Base-by-base conservation (phyloP, 2,329 filamentous ascomycete genomes). In the Exophiala spinifera region DNA sequence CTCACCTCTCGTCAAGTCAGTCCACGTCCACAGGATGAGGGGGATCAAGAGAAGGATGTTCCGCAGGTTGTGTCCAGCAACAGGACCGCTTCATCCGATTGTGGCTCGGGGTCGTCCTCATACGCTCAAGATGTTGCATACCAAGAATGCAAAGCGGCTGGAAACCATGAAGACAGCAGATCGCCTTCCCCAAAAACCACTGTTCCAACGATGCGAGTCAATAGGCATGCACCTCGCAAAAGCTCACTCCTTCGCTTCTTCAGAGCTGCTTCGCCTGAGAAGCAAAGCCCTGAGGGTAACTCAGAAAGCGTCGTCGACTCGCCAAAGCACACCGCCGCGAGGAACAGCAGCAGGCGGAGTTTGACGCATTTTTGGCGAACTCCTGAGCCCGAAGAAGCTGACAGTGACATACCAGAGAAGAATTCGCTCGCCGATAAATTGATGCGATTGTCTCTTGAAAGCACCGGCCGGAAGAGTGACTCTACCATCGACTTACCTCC, bases 171-270 rank as follows among this genome's bases (percentile, higher is more conserved):
- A 15, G 40, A 39, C 17, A 21, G 37, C 17, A 13, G 31, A 4
- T 23, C 49, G 11, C 34, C 31, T 8, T 59, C 59, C 1, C 56
- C 56, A 1, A 37, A 20, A 15, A 40, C 47, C 10, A 7, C 51
- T 6, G 34, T 36, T 10, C 43, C 55, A 11, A 14, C 31, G 14
- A 25, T 54, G 45, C 42, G 46, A 39, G 15, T 48, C 44, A 58
- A 50, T 28, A 52, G 46, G 42, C 63, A 63, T 56, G 59, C 60
- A 8, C 61, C 61, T 6, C 57, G 63, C 21, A 59, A 63, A 48
- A 63, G 60, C 53, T 65, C 61, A 11, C 46, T 63, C 19, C 53
- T 63, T 15, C 57, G 61, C 14, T 63, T 63, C 42, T 53, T 58
- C 23, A 53, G 55, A 46, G 53, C 44, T 15, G 51, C 46, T 10